Conservation (phyloP, 257 asterid genomes). For the Prunella vulgaris region DNA sequence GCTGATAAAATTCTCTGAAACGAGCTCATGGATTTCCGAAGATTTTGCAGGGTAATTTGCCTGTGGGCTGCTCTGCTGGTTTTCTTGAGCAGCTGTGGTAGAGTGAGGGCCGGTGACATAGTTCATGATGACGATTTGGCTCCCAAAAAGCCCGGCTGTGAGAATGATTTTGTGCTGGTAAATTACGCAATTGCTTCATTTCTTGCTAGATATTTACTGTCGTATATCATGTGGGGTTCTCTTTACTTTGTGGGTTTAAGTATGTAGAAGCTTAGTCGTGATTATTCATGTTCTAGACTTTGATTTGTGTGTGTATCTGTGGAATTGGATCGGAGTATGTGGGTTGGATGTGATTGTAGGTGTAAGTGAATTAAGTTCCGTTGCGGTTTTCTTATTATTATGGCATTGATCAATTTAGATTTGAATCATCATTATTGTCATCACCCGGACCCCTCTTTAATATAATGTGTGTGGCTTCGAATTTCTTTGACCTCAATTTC, state of each 20-base stretch:
- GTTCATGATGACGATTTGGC: conserved; percentile 53
- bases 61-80: conserved; percentile 31
- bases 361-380: background rate
- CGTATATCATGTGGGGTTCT: background rate
- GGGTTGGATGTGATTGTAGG: conserved; percentile 27
- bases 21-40: conserved; percentile 44
- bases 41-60: conserved; percentile 20
- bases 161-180: conserved; percentile 84
- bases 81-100: conserved; percentile 26
- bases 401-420: background rate
- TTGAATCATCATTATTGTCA: too few species aligned
- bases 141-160: conserved; percentile 91
- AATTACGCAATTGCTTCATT: conserved; percentile 8
- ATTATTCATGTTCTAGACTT: background rate
- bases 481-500: background rate
- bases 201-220: conserved; percentile 18
- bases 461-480: background rate
- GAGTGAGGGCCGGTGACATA: conserved; percentile 69
- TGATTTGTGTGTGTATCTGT: conserved; percentile 14
- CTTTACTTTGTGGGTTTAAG: background rate
- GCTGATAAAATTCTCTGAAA: background rate
- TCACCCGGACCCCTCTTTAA: too few species aligned
- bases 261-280: conserved; percentile 17
- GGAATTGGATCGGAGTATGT: conserved; percentile 20
- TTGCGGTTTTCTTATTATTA: background rate